Base-by-base conservation (phyloP, 2,329 filamentous ascomycete species). In the Ceratocystis papillata region DNA sequence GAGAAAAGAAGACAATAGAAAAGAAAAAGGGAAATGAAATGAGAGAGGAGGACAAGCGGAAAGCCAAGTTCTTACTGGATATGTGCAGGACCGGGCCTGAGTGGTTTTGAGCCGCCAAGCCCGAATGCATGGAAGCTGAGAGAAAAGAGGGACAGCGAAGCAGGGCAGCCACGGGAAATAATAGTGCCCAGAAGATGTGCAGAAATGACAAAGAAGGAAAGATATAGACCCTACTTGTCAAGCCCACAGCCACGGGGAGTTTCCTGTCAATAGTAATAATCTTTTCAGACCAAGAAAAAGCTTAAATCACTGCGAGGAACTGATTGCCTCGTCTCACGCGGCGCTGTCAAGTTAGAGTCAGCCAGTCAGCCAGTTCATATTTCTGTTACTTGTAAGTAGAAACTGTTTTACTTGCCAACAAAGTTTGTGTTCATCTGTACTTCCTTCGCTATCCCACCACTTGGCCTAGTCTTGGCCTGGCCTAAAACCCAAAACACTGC, bases 401-500 rank as follows among this genome's bases (percentile, higher is more conserved):
- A 37, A 33, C 28, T 59, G 28, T 37, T 59, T 59, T 59, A 37
- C 15, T n/a, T 8, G 28, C 8, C 6, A n/a, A 20, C 2, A 59
- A 53, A 53, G 25, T 8, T 7, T 37, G 55, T 37, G 55, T 59
- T 59, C 55, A 37, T 59, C 55, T 37, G 55, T 59, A 59, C 55
- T 59, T 59, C 10, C 22, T 30, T 59, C 28, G 25, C n/a, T 53
- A 22, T 59, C 33, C 7, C 55, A 37, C 28, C 4, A 20, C 55
- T 59, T 30, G 25, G 20, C 8, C 17, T 59, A 30, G 25, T 30
- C 8, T 59, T 59, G 55, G 55, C 55, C 17, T 59, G 55, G 28
- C 15, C 55, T 30, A n/a, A 15, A 59, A 25, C 37, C 37, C 37
- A 12, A 41, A 41, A 41, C 37, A 41, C 37, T 10, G 37, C 37